phyloP scores from a whole-genome alignment of 331 rosid genomes.

The Quercus phellos region DNA sequence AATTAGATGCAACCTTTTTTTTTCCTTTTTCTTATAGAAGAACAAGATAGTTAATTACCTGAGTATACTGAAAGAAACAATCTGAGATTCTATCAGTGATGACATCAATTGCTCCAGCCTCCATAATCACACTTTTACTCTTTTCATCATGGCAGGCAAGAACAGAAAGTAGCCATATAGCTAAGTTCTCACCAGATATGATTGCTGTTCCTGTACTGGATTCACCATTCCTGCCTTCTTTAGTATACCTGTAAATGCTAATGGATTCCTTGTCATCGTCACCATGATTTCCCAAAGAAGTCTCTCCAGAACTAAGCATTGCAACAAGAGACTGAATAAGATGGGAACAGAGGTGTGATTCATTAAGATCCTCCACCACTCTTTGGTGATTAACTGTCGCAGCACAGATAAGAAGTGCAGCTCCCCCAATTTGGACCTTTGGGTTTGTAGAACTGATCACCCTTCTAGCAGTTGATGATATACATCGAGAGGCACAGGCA shows the following conservation, averaged over 20 bases:
- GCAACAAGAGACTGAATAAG: constrained; percentile 83
- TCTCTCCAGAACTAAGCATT: constrained; percentile 49
- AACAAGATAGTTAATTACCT: constrained; percentile 49
- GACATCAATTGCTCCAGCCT: constrained; percentile 89
- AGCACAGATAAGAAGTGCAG: constrained; percentile 85
- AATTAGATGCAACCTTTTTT: constrained; percentile 13
- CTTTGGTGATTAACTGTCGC: constrained; percentile 74
- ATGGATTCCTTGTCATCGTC: constrained; percentile 48
- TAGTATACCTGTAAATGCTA: constrained; percentile 56
- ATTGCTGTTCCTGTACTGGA: constrained; percentile 54
- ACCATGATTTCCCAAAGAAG: constrained; percentile 37
- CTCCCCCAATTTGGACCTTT: constrained; percentile 82
- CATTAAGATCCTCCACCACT: constrained; percentile 73
- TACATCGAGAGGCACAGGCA: constrained; percentile 61
- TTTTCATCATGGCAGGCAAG: constrained; percentile 83
- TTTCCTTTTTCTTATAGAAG: constrained; percentile 4
- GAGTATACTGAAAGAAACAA: constrained; percentile 63
- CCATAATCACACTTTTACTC: constrained; percentile 69
- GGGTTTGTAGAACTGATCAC: constrained; percentile 60
- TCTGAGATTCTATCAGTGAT: constrained; percentile 76
- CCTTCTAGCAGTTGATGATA: constrained; percentile 72
- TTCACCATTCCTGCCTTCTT: constrained; percentile 35
- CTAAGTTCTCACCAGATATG: constrained; percentile 64
- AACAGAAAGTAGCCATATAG: constrained; percentile 78
- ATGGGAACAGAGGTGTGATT: constrained; percentile 47